Evolutionary conservation across 2,329 filamentous ascomycete genomes (phyloP).

Genomic region (Curvularia spicifera): DNA sequence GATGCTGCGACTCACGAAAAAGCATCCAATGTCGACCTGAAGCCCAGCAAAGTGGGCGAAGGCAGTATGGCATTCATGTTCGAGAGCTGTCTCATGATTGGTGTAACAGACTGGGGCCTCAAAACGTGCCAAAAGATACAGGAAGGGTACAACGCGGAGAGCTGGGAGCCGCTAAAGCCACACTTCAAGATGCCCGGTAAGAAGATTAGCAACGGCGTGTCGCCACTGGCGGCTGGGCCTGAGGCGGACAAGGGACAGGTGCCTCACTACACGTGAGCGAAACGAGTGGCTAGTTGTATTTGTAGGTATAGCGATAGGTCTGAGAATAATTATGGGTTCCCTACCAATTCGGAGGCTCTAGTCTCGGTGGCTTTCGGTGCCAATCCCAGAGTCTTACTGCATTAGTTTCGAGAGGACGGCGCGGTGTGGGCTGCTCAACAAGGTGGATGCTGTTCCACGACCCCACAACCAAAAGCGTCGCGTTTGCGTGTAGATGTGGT

Average conservation of each 20-base stretch:
- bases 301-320: conserved; percentile 4
- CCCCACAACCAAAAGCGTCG: conserved; percentile 7
- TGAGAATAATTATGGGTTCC: neutral
- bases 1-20: conserved; percentile 66
- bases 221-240: conserved; percentile 20
- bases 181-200: conserved; percentile 49
- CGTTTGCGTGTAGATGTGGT: neutral
- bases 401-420: conserved; percentile 2
- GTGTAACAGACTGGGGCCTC: conserved; percentile 74
- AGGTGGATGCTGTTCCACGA: conserved; percentile 10
- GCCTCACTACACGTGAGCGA: conserved; percentile 33
- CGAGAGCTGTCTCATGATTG: conserved; percentile 71
- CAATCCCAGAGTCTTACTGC: conserved; percentile 8
- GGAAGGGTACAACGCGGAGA: conserved; percentile 78
- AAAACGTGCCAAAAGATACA: conserved; percentile 74
- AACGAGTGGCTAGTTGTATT: conserved; percentile 11
- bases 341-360: neutral
- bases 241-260: conserved; percentile 34
- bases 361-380: conserved; percentile 10
- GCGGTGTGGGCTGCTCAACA: conserved; percentile 13
- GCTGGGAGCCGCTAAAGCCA: conserved; percentile 68
- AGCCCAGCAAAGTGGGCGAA: conserved; percentile 66
- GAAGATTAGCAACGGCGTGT: conserved; percentile 38
- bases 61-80: conserved; percentile 74
- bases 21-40: conserved; percentile 61